Evolutionary conservation across 1,284 basidiomycete species (phyloP).

Genomic region (Heterobasidion irregulare): DNA sequence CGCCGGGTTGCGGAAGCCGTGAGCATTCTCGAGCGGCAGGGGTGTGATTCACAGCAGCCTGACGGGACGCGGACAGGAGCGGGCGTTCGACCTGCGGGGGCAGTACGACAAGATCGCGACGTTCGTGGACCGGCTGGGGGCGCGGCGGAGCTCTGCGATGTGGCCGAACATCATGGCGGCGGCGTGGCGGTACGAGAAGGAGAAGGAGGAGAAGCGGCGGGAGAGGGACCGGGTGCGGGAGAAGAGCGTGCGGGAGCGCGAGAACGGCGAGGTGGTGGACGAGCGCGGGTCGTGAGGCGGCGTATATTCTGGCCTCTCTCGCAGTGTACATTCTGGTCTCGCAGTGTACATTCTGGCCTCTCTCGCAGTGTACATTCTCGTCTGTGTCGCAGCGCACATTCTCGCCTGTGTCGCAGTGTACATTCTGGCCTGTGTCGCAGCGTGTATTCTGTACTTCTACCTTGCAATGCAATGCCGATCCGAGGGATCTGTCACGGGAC

Average conservation of each 20-base stretch:
- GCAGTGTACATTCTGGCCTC: too few relatives aligned
- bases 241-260: constrained; percentile 4
- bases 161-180: constrained; percentile 63
- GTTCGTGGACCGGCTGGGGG: constrained; percentile 52
- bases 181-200: constrained; percentile 41
- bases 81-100: constrained; percentile 60
- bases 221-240: constrained; percentile 3
- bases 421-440: too few relatives aligned
- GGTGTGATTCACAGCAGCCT: not conserved
- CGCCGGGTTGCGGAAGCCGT: constrained; percentile 51
- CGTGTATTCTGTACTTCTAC: too few relatives aligned
- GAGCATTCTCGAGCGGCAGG: not conserved
- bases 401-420: too few relatives aligned
- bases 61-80: constrained; percentile 29
- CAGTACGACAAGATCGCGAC: constrained; percentile 58
- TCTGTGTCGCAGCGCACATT: too few relatives aligned
- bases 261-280: constrained; percentile 6
- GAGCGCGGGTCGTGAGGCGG: constrained; percentile 1
- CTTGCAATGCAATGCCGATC: too few relatives aligned
- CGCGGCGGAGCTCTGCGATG: constrained; percentile 40
- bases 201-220: constrained; percentile 12
- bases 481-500: too few relatives aligned
- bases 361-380: too few relatives aligned
- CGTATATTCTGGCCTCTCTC: too few relatives aligned
- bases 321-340: too few relatives aligned